Conservation (phyloP, 768 basidiomycete genomes). For the Suillus subaureus region DNA sequence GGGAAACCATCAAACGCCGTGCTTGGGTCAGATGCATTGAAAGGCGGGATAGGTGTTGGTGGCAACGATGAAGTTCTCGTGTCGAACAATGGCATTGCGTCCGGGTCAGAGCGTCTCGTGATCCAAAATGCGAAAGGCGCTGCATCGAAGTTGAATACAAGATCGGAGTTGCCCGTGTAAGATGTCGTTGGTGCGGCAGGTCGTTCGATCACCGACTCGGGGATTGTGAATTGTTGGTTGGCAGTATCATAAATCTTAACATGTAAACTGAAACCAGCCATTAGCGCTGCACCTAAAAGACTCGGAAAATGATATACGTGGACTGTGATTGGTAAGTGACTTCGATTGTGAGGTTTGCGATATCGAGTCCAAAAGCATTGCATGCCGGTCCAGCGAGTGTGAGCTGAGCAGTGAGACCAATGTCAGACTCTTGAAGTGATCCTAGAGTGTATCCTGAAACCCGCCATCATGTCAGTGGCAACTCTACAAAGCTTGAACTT, state of each 20-base stretch:
- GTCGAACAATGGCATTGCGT: constrained; percentile 64
- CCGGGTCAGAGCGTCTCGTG: constrained; percentile 62
- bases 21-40: constrained; percentile 50
- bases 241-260: constrained; percentile 68
- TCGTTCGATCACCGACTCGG: constrained; percentile 51
- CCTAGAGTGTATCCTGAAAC: constrained; percentile 55
- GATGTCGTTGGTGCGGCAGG: constrained; percentile 39
- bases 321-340: constrained; percentile 65
- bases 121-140: constrained; percentile 83
- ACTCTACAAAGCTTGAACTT: background rate
- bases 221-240: constrained; percentile 67
- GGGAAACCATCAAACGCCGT: constrained; percentile 66
- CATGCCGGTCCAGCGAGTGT: constrained; percentile 58
- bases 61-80: constrained; percentile 67
- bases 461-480: background rate
- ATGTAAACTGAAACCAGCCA: constrained; percentile 48
- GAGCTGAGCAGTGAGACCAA: constrained; percentile 58
- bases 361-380: constrained; percentile 65
- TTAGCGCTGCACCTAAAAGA: background rate
- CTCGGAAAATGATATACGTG: constrained; percentile 35
- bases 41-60: constrained; percentile 56
- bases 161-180: constrained; percentile 50
- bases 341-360: constrained; percentile 59
- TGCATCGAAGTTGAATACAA: constrained; percentile 67
- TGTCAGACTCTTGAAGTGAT: constrained; percentile 42